These are phyloP conservation scores for Apostasia ramifera DNA, from an alignment of 106 monocot genomes.

Conservation along the genomic window DNA sequence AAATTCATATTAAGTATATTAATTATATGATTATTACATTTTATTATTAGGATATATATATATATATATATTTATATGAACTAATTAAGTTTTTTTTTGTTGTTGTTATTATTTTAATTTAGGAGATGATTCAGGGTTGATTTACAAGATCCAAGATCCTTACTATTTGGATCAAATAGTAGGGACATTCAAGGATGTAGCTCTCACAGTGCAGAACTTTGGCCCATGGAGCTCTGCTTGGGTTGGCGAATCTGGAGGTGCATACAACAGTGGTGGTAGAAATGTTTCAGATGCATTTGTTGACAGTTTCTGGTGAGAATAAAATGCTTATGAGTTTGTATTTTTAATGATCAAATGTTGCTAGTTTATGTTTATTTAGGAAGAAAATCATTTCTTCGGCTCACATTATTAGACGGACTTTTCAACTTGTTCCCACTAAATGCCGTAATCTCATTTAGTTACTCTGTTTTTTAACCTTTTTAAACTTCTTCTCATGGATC, in stretches of 20 bases:
- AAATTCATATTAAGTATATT: background rate
- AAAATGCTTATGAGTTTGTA: no score
- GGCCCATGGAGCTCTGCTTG: conserved; percentile 58
- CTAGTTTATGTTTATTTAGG: background rate
- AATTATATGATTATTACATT: no score
- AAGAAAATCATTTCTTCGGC: background rate
- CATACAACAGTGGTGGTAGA: conserved; percentile 52
- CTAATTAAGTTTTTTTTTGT: background rate
- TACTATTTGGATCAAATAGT: conserved; percentile 10
- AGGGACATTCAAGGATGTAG: conserved; percentile 21
- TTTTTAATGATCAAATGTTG: background rate
- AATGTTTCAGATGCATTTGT: conserved; percentile 32
- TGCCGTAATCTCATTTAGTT: no score
- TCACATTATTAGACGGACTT: background rate
- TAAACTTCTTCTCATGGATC: no score
- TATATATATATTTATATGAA: background rate
- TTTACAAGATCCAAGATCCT: conserved; percentile 33
- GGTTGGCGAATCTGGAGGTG: conserved; percentile 64
- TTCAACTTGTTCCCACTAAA: no score
- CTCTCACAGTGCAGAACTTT: conserved; percentile 9
- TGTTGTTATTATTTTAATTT: background rate
- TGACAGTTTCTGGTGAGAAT: conserved; percentile 38
- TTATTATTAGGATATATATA: background rate
- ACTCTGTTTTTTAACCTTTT: no score
- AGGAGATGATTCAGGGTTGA: conserved; percentile 4